These are phyloP conservation scores for Cladophialophora exuberans DNA, from an alignment of 2,329 filamentous ascomycete genomes.

Conservation along the genomic window DNA sequence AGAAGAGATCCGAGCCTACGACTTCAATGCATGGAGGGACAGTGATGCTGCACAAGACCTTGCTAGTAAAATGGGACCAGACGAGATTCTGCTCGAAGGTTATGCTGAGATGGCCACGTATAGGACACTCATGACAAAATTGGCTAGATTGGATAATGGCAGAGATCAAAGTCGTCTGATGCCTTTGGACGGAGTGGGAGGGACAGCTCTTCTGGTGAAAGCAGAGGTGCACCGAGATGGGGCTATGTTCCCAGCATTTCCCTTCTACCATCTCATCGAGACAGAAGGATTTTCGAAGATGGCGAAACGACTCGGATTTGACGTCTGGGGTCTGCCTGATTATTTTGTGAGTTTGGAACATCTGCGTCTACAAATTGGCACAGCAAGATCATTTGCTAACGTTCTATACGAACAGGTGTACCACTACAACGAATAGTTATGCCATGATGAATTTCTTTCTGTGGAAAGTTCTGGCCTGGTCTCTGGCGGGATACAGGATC, in stretches of 20 bases:
- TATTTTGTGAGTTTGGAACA: constrained; percentile 77
- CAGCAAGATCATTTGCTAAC: constrained; percentile 6
- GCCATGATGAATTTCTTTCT: too few species aligned
- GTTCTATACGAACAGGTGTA: constrained; percentile 26
- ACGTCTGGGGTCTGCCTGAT: constrained; percentile 86
- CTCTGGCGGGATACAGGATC: too few species aligned
- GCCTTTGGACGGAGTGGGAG: constrained; percentile 87
- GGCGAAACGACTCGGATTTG: constrained; percentile 85
- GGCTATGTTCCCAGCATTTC: constrained; percentile 96
- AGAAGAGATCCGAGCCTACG: constrained; percentile 80
- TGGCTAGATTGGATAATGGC: constrained; percentile 61
- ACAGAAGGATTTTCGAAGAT: constrained; percentile 98
- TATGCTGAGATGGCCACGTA: constrained; percentile 94
- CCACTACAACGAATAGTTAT: constrained; percentile 33
- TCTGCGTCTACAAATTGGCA: not conserved
- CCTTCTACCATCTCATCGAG: constrained; percentile 96
- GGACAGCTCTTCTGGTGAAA: constrained; percentile 89
- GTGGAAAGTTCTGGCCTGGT: too few species aligned
- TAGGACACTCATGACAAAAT: constrained; percentile 85
- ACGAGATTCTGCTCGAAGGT: constrained; percentile 91
- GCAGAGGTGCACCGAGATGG: constrained; percentile 96
- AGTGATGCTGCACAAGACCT: constrained; percentile 77
- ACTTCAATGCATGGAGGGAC: constrained; percentile 98
- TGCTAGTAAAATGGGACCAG: constrained; percentile 77
- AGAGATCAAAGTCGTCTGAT: constrained; percentile 67